A percentile compares a stretch with the other conserved stretches of the same genome.
Evolutionary conservation across 2,329 filamentous ascomycete genomes (phyloP).

Genomic region (Akanthomyces uredinophilus): DNA sequence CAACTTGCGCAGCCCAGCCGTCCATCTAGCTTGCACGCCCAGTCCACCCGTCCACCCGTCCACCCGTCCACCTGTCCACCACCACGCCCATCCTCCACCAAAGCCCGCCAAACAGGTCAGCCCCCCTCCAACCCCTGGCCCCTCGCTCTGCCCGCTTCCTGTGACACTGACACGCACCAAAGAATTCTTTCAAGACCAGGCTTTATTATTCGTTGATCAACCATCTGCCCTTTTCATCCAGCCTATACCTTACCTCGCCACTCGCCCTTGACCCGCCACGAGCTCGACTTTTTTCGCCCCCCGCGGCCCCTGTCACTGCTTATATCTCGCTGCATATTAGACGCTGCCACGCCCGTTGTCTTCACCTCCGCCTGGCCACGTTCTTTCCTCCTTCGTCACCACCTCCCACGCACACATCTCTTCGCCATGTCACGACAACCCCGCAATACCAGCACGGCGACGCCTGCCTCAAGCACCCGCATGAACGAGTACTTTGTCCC

Average conservation of each 20-base stretch:
- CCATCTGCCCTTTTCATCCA: background rate
- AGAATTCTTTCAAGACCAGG: slow-evolving; percentile 1
- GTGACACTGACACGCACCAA: slow-evolving; percentile 8
- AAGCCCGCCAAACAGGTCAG: slow-evolving; percentile 1
- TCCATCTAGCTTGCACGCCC: background rate
- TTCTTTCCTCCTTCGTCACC: background rate
- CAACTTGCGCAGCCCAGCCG: background rate
- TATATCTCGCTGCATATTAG: slow-evolving; percentile 10
- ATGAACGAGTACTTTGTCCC: slow-evolving; percentile 79
- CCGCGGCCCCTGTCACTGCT: background rate
- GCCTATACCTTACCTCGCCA: slow-evolving; percentile 4
- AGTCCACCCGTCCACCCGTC: background rate
- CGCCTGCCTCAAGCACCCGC: slow-evolving; percentile 38
- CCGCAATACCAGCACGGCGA: slow-evolving; percentile 32
- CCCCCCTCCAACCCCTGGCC: background rate
- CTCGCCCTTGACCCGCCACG: slow-evolving; percentile 1
- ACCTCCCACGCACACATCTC: slow-evolving; percentile 1
- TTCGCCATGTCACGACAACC: slow-evolving; percentile 36
- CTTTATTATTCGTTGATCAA: slow-evolving; percentile 5
- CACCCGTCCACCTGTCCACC: background rate
- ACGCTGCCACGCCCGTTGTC: background rate
- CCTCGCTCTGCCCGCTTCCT: background rate
- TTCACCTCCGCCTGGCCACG: background rate
- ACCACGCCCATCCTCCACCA: background rate
- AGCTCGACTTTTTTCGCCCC: slow-evolving; percentile 8